Percentiles rank a stretch among this genome's conserved stretches.
These are phyloP conservation scores for Neurospora sp. DNA, from an alignment of 495 filamentous ascomycete genomes.

Conservation along the genomic window DNA sequence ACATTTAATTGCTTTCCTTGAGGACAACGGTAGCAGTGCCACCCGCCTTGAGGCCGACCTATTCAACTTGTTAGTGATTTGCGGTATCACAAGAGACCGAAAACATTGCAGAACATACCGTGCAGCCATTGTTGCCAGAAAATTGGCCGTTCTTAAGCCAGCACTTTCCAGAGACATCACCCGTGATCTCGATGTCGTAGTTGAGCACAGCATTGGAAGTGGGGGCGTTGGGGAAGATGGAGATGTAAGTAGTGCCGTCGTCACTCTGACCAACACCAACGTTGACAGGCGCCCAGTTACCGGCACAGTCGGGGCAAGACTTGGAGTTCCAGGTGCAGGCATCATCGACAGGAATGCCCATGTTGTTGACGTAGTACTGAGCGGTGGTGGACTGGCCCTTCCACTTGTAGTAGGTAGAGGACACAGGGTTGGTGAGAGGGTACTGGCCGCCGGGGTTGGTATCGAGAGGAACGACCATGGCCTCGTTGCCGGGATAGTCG, in stretches of 20 bases:
- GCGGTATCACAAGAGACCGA: neutral
- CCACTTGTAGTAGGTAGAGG: conserved; percentile 64
- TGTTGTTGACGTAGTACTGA: conserved; percentile 94
- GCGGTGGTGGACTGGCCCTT: conserved; percentile 65
- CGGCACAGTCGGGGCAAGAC: conserved; percentile 38
- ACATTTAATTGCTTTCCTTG: conserved; percentile 4
- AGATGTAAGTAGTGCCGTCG: conserved; percentile 62
- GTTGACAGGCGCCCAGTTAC: conserved; percentile 89
- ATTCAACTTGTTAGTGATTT: conserved; percentile 11
- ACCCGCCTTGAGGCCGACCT: conserved; percentile 30
- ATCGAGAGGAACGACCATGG: conserved; percentile 68
- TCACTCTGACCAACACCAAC: conserved; percentile 65
- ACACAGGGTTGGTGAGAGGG: conserved; percentile 63
- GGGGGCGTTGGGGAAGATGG: conserved; percentile 59
- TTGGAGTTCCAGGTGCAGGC: conserved; percentile 71
- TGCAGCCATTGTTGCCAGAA: conserved; percentile 53
- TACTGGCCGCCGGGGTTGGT: conserved; percentile 44
- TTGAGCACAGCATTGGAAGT: conserved; percentile 54
- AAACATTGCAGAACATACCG: conserved; percentile 39
- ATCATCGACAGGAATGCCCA: conserved; percentile 51
- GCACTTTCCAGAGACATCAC: conserved; percentile 58
- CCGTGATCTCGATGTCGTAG: conserved; percentile 63
- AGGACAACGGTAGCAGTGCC: conserved; percentile 29
- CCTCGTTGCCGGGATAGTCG: conserved; percentile 87
- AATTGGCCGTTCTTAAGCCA: conserved; percentile 58